Percentiles rank a stretch among this genome's conserved stretches.
Conservation (phyloP, 768 basidiomycete species). For the Candolleomyces aberdarensis region DNA sequence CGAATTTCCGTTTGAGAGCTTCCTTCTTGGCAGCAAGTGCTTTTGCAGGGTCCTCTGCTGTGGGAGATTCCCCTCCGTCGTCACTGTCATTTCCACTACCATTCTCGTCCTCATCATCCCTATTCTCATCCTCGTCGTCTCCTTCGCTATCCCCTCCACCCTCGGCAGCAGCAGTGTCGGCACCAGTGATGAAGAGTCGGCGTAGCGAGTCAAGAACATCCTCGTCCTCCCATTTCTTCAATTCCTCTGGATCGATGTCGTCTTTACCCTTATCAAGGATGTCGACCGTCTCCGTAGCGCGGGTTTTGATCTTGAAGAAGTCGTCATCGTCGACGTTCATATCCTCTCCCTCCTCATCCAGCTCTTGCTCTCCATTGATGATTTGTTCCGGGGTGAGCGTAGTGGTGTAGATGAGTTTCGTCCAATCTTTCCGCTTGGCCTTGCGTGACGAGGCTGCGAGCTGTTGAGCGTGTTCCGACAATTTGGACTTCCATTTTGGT, state of each 20-base stretch:
- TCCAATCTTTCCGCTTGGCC: constrained; percentile 65
- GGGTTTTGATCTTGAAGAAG: constrained; percentile 64
- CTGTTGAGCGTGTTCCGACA: constrained; percentile 42
- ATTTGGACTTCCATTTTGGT: constrained; percentile 74
- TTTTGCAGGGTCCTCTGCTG: constrained; percentile 28
- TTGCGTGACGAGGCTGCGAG: constrained; percentile 40
- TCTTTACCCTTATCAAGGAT: constrained; percentile 72
- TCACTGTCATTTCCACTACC: constrained; percentile 35
- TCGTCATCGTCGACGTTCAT: constrained; percentile 55
- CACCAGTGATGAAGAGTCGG: constrained; percentile 86
- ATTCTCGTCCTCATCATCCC: constrained; percentile 19
- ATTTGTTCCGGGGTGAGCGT: constrained; percentile 69
- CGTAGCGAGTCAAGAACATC: constrained; percentile 83
- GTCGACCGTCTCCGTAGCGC: constrained; percentile 35
- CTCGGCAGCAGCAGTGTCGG: constrained; percentile 26
- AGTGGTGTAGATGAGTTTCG: constrained; percentile 77
- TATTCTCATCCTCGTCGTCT: constrained; percentile 28
- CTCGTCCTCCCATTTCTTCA: constrained; percentile 83
- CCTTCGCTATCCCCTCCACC: constrained; percentile 33
- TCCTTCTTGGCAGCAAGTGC: constrained; percentile 86
- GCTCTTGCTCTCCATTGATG: constrained; percentile 35
- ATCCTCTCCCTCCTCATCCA: constrained; percentile 24
- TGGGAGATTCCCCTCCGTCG: constrained; percentile 16
- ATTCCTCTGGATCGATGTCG: constrained; percentile 39
- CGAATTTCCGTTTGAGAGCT: constrained; percentile 89